Evolutionary conservation across 1,139 yeast species (phyloP).

Genomic region (Yamadazyma diospyri): DNA sequence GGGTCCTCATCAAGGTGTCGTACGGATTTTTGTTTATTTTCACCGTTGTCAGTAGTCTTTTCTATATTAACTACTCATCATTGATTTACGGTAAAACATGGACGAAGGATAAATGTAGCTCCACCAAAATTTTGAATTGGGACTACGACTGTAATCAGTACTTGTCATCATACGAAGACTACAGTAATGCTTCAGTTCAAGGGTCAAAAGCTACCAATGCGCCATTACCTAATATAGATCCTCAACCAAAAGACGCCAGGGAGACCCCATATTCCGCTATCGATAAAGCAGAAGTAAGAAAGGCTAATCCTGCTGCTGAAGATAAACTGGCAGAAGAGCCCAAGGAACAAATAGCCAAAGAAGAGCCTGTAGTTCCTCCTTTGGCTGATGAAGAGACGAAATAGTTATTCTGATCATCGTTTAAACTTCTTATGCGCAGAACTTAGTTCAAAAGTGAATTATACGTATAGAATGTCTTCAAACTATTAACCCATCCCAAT

Average conservation of each 20-base stretch:
- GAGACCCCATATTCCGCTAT: conserved; percentile 21
- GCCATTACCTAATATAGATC: conserved; percentile 12
- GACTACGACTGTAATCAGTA: conserved; percentile 78
- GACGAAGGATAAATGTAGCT: conserved; percentile 66
- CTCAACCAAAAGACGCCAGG: conserved; percentile 20
- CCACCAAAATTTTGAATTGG: conserved; percentile 66
- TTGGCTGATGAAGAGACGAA: conserved; percentile 18
- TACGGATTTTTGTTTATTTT: conserved; percentile 45
- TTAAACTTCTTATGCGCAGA: too few species aligned
- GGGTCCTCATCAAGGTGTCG: conserved; percentile 31
- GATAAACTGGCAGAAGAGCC: conserved; percentile 1
- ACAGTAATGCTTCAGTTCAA: conserved; percentile 4
- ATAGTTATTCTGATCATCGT: too few species aligned
- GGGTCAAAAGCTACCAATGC: conserved; percentile 1
- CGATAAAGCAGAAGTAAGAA: conserved; percentile 9
- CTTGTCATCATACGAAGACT: conserved; percentile 25
- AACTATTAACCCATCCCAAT: too few species aligned
- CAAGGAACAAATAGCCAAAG: conserved; percentile 10
- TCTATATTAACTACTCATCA: conserved; percentile 66
- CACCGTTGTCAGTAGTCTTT: conserved; percentile 47
- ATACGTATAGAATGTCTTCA: too few species aligned
- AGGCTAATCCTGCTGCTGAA: conserved; percentile 8
- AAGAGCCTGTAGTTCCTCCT: conserved; percentile 24
- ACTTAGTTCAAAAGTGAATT: too few species aligned
- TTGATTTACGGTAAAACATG: conserved; percentile 79